Percentiles rank a stretch among this genome's conserved stretches.
phyloP scores from a whole-genome alignment of 2,329 filamentous ascomycete genomes.

The Fusarium sacchari region DNA sequence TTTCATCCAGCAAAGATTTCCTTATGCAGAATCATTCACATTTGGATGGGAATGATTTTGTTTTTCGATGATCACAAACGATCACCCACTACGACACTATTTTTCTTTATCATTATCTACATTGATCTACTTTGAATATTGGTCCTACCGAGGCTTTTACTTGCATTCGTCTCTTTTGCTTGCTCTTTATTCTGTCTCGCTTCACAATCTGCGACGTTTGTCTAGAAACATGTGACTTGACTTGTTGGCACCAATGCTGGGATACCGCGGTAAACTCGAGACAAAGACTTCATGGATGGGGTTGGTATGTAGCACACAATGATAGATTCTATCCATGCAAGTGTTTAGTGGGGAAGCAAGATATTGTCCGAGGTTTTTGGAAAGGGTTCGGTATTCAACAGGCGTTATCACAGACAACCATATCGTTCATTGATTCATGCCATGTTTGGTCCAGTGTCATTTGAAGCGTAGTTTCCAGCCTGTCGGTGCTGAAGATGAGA shows the following conservation, averaged over 20 bases:
- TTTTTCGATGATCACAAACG: slow-evolving; percentile 21
- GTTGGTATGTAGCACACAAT: not conserved
- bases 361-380: not conserved
- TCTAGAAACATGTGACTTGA: not conserved
- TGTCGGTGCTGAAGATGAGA: not conserved
- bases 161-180: not conserved
- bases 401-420: not conserved
- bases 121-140: slow-evolving; percentile 5
- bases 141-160: not conserved
- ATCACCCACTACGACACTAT: slow-evolving; percentile 15
- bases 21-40: slow-evolving; percentile 7
- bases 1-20: slow-evolving; percentile 23
- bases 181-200: not conserved
- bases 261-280: not conserved
- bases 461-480: not conserved
- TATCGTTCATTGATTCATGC: not conserved
- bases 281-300: not conserved
- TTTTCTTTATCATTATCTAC: slow-evolving; percentile 19
- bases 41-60: slow-evolving; percentile 13
- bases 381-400: not conserved
- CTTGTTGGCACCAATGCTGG: not conserved
- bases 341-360: not conserved
- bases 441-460: not conserved
- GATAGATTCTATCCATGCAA: not conserved
- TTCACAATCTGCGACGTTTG: not conserved